A percentile compares a stretch with the other conserved stretches of the same genome.
Conservation (phyloP, 2,329 filamentous ascomycete species). For the Hypoxylon sp. region DNA sequence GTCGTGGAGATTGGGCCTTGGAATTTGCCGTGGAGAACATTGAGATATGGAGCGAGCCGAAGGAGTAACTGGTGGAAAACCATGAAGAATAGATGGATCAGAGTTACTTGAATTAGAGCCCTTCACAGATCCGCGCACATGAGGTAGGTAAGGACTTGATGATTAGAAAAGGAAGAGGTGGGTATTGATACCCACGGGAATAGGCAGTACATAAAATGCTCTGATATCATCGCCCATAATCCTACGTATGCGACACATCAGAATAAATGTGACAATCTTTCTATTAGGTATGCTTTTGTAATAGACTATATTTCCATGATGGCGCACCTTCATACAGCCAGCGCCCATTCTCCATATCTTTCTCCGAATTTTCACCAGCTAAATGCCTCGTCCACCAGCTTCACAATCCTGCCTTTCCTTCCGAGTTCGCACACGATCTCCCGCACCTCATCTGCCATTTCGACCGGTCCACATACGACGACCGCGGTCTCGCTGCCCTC, state of each 20-base stretch:
- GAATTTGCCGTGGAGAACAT: conserved; percentile 22
- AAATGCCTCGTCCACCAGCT: conserved; percentile 49
- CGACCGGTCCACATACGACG: conserved; percentile 49
- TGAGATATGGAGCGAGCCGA: conserved; percentile 33
- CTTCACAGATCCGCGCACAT: neutral
- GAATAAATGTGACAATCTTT: too few relatives aligned
- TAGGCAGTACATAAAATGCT: neutral
- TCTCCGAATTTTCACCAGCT: conserved; percentile 41
- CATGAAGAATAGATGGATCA: neutral
- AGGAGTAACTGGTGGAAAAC: neutral
- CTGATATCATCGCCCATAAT: neutral
- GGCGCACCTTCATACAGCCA: neutral
- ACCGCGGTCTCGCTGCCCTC: conserved; percentile 45
- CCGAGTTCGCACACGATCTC: conserved; percentile 44
- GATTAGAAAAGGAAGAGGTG: neutral
- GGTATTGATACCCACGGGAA: neutral
- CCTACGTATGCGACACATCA: neutral
- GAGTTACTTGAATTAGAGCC: neutral
- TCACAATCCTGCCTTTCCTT: conserved; percentile 36
- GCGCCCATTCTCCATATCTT: neutral
- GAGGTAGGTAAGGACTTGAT: neutral
- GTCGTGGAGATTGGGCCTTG: conserved; percentile 19
- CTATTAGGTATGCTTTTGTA: too few relatives aligned
- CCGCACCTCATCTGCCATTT: conserved; percentile 51
- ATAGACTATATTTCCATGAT: neutral